Evolutionary conservation across 2,329 filamentous ascomycete species (phyloP).

Genomic region (Aspergillus ibericus): DNA sequence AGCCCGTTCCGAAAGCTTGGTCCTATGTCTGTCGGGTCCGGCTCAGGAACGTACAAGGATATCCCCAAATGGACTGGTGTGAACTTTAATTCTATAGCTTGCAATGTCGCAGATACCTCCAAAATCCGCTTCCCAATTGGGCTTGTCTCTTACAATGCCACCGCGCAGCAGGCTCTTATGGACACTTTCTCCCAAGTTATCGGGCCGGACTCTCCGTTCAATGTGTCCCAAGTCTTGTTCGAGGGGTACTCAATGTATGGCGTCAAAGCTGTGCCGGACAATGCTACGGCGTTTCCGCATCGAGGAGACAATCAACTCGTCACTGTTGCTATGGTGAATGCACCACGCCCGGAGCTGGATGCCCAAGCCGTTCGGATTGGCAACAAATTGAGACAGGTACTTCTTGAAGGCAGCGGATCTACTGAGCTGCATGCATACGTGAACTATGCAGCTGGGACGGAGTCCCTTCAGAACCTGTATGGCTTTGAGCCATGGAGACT

Average conservation of each 20-base stretch:
- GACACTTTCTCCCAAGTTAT: conserved; percentile 34
- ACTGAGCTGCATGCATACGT: conserved; percentile 45
- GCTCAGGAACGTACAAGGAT: conserved; percentile 43
- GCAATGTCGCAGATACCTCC: conserved; percentile 38
- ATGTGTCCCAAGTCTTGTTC: conserved; percentile 49
- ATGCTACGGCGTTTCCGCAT: conserved; percentile 46
- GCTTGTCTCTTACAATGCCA: conserved; percentile 37
- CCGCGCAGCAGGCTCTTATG: conserved; percentile 34
- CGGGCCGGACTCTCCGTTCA: conserved; percentile 25
- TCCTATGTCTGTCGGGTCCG: conserved; percentile 29
- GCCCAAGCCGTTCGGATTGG: conserved; percentile 37
- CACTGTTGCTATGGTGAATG: conserved; percentile 42
- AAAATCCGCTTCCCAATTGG: conserved; percentile 45
- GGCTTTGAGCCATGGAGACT: conserved; percentile 53
- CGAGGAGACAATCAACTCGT: conserved; percentile 44
- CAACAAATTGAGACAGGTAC: conserved; percentile 39
- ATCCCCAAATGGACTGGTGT: conserved; percentile 45
- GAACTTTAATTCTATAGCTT: conserved; percentile 30
- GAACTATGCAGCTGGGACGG: conserved; percentile 55
- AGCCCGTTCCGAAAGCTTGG: conserved; percentile 37
- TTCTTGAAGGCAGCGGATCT: conserved; percentile 37
- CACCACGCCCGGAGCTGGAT: conserved; percentile 29
- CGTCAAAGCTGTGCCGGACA: conserved; percentile 36
- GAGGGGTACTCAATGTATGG: conserved; percentile 53
- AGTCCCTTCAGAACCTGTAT: conserved; percentile 47